Evolutionary conservation across 441 rosid genomes (phyloP).

Genomic region (Oxalis stricta): DNA sequence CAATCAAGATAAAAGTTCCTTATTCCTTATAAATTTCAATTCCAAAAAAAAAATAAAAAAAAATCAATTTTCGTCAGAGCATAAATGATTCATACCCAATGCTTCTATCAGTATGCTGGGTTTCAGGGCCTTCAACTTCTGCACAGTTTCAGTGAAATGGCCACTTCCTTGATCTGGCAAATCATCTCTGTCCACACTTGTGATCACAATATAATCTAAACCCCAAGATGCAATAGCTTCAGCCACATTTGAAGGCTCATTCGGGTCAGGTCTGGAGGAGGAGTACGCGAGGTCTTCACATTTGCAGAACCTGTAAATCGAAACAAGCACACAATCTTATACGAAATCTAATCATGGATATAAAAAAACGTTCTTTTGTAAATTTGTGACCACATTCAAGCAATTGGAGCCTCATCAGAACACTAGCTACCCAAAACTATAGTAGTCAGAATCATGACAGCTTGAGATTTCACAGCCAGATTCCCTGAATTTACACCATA

Average conservation of each 20-base stretch:
- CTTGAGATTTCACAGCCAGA: no score
- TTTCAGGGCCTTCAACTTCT: conserved; percentile 67
- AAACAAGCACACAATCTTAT: not conserved
- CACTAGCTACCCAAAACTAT: no score
- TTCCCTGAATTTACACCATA: not conserved
- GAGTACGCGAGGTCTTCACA: conserved; percentile 92
- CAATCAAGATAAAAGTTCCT: not conserved
- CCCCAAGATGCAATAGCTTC: conserved; percentile 99
- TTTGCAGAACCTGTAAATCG: conserved; percentile 52
- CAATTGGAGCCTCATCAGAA: no score
- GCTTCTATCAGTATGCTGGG: conserved; percentile 88
- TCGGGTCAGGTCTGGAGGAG: conserved; percentile 86
- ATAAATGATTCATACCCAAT: conserved; percentile 45
- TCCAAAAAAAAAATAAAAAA: no score
- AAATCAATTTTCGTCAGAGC: no score
- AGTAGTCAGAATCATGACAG: no score
- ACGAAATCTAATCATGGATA: no score
- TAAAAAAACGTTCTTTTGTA: no score
- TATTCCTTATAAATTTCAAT: no score
- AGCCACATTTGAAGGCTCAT: conserved; percentile 78
- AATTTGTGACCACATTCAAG: no score
- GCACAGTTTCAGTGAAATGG: conserved; percentile 75
- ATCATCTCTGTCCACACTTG: conserved; percentile 95
- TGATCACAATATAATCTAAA: conserved; percentile 86
- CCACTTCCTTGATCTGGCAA: conserved; percentile 85